Evolutionary conservation across 2,329 filamentous ascomycete species (phyloP), one percentile per base, ranked within the genome.

Genomic region (Sphaerulina populicola): DNA sequence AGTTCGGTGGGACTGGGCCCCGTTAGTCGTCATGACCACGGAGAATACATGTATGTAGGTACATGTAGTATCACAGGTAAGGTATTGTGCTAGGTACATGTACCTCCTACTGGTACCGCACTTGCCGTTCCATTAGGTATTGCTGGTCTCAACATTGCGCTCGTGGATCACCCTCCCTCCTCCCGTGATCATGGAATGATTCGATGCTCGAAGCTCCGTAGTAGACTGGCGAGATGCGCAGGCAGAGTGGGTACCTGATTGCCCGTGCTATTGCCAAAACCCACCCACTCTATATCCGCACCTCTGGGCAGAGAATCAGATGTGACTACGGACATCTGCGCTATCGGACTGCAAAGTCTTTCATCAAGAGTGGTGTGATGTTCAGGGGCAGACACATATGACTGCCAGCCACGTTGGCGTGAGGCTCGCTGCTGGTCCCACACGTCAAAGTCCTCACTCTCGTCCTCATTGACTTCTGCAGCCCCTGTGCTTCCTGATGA

Each of bases 251-350:
- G 6, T 12, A 40, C 27, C 27, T 35, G 21, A 4, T 18, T 6
- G 6, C n/a, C 23, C 8, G 43, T 29, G 7, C 43, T 49, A n/a
- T 49, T 47, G 15, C 56, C 53, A 30, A 40, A 53, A 6, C 56
- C 60, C 15, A 62, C 59, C 90, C 91, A 98, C 71, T 98, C 93
- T 9, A 96, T 80, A 35, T 75, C 75, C 27, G 85, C 84, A 12
- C 72, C 74, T 15, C 87, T 79, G 1, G 93, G 93, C 10, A 98
- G 74, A 57, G 82, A 79, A 39, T 83, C 77, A 1, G 96, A 85
- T 63, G 93, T 82, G 1, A 82, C 83, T 0, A 84, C 78, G 64
- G 93, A 85, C 60, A 90, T 77, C 0, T 84, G 84, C 1, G 89
- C 83, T 1, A 53, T 37, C 11, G n/a, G 43, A 27, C 27, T 42